These are phyloP conservation scores for Dactylellina leptospora DNA, from an alignment of 2,329 filamentous ascomycete species.

Conservation along the genomic window DNA sequence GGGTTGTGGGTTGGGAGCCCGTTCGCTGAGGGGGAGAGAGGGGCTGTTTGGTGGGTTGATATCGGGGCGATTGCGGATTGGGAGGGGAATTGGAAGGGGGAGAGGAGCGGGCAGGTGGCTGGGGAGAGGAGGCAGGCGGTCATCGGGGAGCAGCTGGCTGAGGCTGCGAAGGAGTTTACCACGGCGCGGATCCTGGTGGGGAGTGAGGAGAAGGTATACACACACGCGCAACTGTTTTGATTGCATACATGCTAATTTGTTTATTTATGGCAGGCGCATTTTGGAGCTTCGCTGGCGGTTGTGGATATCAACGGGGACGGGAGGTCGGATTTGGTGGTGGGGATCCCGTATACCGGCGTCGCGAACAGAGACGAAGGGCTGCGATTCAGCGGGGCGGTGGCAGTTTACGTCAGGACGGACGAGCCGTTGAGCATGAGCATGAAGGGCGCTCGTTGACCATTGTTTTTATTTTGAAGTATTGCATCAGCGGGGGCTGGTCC, in stretches of 20 bases:
- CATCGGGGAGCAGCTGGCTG: neutral
- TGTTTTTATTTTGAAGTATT: slow-evolving; percentile 4
- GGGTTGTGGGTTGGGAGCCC: slow-evolving; percentile 54
- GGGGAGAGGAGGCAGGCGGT: neutral
- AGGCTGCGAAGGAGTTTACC: slow-evolving; percentile 22
- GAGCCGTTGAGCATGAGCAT: slow-evolving; percentile 7
- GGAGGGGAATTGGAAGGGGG: slow-evolving; percentile 7
- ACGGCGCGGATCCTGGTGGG: slow-evolving; percentile 34
- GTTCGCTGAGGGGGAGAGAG: slow-evolving; percentile 54
- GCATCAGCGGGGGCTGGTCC: neutral
- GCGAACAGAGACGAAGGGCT: slow-evolving; percentile 42
- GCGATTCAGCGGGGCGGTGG: slow-evolving; percentile 55
- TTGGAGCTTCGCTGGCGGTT: slow-evolving; percentile 47
- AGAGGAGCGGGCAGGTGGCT: neutral
- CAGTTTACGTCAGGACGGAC: slow-evolving; percentile 45
- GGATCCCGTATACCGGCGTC: slow-evolving; percentile 55
- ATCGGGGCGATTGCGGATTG: slow-evolving; percentile 45
- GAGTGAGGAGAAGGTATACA: slow-evolving; percentile 52
- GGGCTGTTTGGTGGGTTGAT: slow-evolving; percentile 56
- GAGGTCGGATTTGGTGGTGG: slow-evolving; percentile 53
- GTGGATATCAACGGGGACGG: slow-evolving; percentile 39
- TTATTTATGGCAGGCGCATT: slow-evolving; percentile 23
- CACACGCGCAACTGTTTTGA: neutral
- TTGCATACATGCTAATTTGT: neutral
- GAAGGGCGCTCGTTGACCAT: neutral